Evolutionary conservation across 805 yeast species (phyloP), one percentile per base, ranked within the genome.

Genomic region (Saccharomycopsis sp.): DNA sequence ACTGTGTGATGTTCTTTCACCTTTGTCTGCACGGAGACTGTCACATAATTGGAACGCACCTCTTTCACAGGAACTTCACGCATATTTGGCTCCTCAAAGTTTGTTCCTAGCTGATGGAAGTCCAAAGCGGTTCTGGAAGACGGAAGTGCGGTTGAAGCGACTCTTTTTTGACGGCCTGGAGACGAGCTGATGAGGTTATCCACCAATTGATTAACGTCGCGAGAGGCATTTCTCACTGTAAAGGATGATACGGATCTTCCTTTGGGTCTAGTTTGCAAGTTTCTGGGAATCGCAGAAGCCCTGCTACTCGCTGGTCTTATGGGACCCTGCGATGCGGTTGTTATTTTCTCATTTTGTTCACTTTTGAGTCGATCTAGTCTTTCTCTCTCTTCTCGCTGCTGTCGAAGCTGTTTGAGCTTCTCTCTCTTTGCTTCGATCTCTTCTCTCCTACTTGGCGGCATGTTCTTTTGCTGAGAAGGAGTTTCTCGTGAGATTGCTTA

Each of bases 341-440:
- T 14, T 24, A 23, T n/a, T n/a, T 50, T 20, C n/a, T 23, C 54
- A 41, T 16, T 14, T 4, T 34, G 16, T 14, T 37, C 29, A 24
- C 14, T 23, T 40, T 37, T 47, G 5, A 51, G 47, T 2, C 29
- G 5, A 23, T 56, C 59, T 16, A 51, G 52, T 24, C 34, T 41
- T n/a, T 57, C 60, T n/a, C 60, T 20, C 40, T 59, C 55, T 24
- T 56, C 51, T 29, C 63, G 20, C 56, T 60, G 63, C 52, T 54
- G 44, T 20, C 63, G 34, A 15, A 60, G 55, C 18, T 50, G 54
- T 20, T 55, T 58, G 14, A 60, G 55, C 54, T 57, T 57, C 51
- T 52, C 55, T 8, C 61, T 34, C 40, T 60, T 60, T 12, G 63
- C 63, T 56, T 60, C 63, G 20, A 60, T 60, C 41, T 60, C 63